Evolutionary conservation across 2,329 filamentous ascomycete genomes (phyloP).

Genomic region (Fusarium sp.): DNA sequence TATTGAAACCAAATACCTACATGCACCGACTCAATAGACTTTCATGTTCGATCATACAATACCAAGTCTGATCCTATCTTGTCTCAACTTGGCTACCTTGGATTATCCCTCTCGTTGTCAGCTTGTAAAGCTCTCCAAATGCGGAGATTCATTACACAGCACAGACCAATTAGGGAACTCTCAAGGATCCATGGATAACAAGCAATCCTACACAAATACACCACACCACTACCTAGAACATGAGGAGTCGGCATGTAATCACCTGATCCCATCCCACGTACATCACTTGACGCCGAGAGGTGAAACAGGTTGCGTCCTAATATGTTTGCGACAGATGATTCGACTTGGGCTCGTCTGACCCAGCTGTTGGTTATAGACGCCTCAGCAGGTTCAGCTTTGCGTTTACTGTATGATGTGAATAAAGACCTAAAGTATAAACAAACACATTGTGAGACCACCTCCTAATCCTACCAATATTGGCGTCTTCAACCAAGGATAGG

Average conservation of each 20-base stretch:
- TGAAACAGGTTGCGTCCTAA: slow-evolving; percentile 42
- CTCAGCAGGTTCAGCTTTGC: background rate
- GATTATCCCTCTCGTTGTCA: slow-evolving; percentile 9
- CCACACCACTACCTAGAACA: slow-evolving; percentile 15
- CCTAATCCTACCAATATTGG: slow-evolving; percentile 2
- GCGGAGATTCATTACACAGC: slow-evolving; percentile 17
- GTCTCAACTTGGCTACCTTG: background rate
- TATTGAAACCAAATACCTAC: background rate
- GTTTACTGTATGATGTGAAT: slow-evolving; percentile 4
- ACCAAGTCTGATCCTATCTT: background rate
- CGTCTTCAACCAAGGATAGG: background rate
- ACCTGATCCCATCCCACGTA: slow-evolving; percentile 33
- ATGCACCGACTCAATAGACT: background rate
- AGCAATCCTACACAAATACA: slow-evolving; percentile 18
- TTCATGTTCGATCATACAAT: background rate
- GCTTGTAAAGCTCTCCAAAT: slow-evolving; percentile 21
- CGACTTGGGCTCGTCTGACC: slow-evolving; percentile 24
- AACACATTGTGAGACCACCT: background rate
- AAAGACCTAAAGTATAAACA: background rate
- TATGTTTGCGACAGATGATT: slow-evolving; percentile 20
- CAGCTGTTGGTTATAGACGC: background rate
- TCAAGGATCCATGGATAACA: slow-evolving; percentile 11
- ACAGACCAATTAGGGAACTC: slow-evolving; percentile 30
- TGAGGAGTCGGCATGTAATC: slow-evolving; percentile 25
- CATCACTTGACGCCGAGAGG: slow-evolving; percentile 38